Percentiles rank a stretch among this genome's conserved stretches.
Conservation (phyloP, 305 asterid genomes). For the Fraxinus sp. region DNA sequence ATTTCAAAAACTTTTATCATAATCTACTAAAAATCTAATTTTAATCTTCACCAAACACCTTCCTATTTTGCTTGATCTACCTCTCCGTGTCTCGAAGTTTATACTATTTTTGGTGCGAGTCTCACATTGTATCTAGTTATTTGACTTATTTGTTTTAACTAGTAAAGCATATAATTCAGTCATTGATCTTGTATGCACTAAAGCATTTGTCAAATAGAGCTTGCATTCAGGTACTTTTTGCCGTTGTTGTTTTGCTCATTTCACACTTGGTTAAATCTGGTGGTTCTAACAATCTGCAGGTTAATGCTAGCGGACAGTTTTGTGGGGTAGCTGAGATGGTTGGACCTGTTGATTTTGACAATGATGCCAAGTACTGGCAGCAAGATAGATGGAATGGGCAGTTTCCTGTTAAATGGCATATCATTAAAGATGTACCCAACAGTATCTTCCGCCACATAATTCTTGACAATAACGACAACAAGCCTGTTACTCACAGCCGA, state of each 20-base stretch:
- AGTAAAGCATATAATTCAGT: not conserved
- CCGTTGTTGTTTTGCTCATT: slow-evolving; percentile 15
- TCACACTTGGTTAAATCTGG: slow-evolving; percentile 11
- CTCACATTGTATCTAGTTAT: not conserved
- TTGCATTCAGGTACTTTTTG: slow-evolving; percentile 10
- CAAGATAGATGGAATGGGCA: slow-evolving; percentile 99
- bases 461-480: slow-evolving; percentile 92
- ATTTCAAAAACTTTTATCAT: no score
- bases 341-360: slow-evolving; percentile 90
- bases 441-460: slow-evolving; percentile 90
- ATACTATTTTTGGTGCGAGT: not conserved
- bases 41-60: no score
- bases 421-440: slow-evolving; percentile 92
- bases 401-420: slow-evolving; percentile 94
- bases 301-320: slow-evolving; percentile 97
- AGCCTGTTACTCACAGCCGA: slow-evolving; percentile 99
- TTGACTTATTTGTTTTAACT: not conserved
- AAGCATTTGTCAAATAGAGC: slow-evolving; percentile 8
- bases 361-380: slow-evolving; percentile 97
- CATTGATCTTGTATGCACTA: slow-evolving; percentile 2
- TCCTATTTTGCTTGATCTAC: not conserved
- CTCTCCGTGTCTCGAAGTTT: not conserved
- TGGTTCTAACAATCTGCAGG: slow-evolving; percentile 47
- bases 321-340: slow-evolving; percentile 99
- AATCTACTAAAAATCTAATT: no score